These are phyloP conservation scores for Komagataella pastoris DNA, from an alignment of 805 yeast genomes.

Conservation along the genomic window DNA sequence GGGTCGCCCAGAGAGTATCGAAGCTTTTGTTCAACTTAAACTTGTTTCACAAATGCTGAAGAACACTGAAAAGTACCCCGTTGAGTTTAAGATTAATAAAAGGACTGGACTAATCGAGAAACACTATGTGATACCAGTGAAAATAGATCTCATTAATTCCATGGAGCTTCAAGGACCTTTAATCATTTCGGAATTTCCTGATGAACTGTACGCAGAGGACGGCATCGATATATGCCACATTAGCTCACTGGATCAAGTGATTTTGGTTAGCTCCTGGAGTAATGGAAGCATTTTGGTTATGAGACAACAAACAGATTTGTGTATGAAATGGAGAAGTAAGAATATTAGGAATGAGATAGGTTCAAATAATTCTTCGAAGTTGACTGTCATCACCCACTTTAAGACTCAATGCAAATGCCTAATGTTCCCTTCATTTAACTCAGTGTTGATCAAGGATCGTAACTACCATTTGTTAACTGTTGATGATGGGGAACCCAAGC, in stretches of 20 bases:
- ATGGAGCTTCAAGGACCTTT: slow-evolving; percentile 38
- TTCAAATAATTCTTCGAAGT: not conserved
- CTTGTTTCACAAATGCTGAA: slow-evolving; percentile 11
- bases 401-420: not conserved
- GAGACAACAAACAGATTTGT: slow-evolving; percentile 17
- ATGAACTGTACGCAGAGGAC: slow-evolving; percentile 30
- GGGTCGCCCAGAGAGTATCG: not conserved
- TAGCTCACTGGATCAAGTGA: slow-evolving; percentile 11
- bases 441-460: not conserved
- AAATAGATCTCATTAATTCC: not conserved
- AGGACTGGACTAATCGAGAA: not conserved
- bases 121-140: not conserved
- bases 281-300: slow-evolving; percentile 15
- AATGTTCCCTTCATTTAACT: not conserved
- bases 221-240: slow-evolving; percentile 21
- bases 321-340: slow-evolving; percentile 21
- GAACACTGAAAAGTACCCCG: slow-evolving; percentile 3
- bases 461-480: not conserved
- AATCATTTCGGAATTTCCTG: slow-evolving; percentile 39
- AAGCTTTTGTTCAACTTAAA: slow-evolving; percentile 6
- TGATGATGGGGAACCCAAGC: not conserved
- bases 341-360: not conserved
- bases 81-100: slow-evolving; percentile 1
- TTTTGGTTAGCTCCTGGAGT: slow-evolving; percentile 7
- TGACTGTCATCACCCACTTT: not conserved